Percentiles rank a stretch among this genome's conserved stretches.
Conservation (phyloP, 495 filamentous ascomycete genomes). For the Penicillium pulvis region DNA sequence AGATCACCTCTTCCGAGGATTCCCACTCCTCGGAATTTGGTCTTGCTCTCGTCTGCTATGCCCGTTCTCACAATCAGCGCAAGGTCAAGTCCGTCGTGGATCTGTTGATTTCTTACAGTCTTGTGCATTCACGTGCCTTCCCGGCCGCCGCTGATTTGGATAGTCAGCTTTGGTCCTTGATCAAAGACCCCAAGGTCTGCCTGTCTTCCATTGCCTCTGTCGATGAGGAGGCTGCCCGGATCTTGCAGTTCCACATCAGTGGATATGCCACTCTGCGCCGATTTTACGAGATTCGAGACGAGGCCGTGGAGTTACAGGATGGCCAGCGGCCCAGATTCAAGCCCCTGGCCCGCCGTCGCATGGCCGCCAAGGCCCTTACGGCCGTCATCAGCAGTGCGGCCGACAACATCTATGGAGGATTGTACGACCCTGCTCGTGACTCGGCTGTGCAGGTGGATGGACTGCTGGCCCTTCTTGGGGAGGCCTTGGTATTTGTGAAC, state of each 20-base stretch:
- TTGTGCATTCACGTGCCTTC: conserved; percentile 79
- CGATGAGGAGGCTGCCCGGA: conserved; percentile 75
- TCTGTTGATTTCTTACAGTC: conserved; percentile 81
- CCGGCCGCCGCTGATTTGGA: conserved; percentile 71
- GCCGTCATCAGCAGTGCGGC: conserved; percentile 80
- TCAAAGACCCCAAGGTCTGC: conserved; percentile 65
- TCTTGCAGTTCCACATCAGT: conserved; percentile 80
- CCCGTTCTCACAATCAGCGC: conserved; percentile 68
- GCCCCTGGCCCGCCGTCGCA: conserved; percentile 57
- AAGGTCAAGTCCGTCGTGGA: conserved; percentile 82
- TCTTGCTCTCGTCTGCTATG: conserved; percentile 80
- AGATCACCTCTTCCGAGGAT: conserved; percentile 59
- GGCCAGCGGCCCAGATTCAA: conserved; percentile 47
- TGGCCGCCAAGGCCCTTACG: conserved; percentile 70
- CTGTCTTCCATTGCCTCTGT: conserved; percentile 63
- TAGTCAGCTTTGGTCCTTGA: conserved; percentile 60
- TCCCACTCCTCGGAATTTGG: conserved; percentile 59
- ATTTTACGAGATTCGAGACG: conserved; percentile 85
- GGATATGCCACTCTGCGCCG: conserved; percentile 86
- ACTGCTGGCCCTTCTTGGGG: conserved; percentile 78
- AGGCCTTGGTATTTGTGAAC: conserved; percentile 73
- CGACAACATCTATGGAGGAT: conserved; percentile 84
- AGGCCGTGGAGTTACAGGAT: conserved; percentile 44
- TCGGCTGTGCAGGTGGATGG: conserved; percentile 84
- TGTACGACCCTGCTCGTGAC: conserved; percentile 76